phyloP scores from a whole-genome alignment of 345 rosid genomes.

The Eucalyptus tenuipes region DNA sequence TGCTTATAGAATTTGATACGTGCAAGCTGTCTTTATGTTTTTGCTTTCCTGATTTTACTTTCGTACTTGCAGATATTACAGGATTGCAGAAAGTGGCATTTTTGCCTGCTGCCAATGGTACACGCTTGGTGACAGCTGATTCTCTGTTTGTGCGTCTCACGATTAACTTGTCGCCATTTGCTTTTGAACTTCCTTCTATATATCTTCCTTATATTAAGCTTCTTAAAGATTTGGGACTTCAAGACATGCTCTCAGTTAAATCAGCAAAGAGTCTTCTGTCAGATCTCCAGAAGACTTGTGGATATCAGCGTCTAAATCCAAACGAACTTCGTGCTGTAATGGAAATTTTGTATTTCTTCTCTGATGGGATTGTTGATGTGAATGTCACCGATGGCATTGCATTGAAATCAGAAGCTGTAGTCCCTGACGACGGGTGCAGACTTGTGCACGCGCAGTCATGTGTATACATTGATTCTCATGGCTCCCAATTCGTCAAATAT shows the following conservation, averaged over 20 bases:
- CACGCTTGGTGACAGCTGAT: slow-evolving; percentile 67
- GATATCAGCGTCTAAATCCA: slow-evolving; percentile 84
- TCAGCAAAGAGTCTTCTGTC: slow-evolving; percentile 67
- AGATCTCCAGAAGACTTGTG: slow-evolving; percentile 67
- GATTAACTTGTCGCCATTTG: slow-evolving; percentile 81
- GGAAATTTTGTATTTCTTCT: slow-evolving; percentile 68
- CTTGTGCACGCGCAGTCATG: slow-evolving; percentile 74
- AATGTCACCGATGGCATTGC: slow-evolving; percentile 6
- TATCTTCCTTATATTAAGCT: slow-evolving; percentile 72
- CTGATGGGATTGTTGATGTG: slow-evolving; percentile 27
- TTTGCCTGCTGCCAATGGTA: slow-evolving; percentile 90
- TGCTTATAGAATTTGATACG: neutral
- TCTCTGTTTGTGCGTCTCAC: slow-evolving; percentile 72
- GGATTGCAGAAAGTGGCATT: slow-evolving; percentile 73
- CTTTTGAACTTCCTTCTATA: slow-evolving; percentile 73
- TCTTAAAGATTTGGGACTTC: slow-evolving; percentile 85
- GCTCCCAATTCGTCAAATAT: slow-evolving; percentile 56
- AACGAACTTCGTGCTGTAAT: slow-evolving; percentile 92
- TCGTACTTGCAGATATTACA: slow-evolving; percentile 36
- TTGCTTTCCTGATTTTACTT: neutral
- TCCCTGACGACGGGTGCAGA: slow-evolving; percentile 93
- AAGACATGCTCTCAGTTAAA: slow-evolving; percentile 55
- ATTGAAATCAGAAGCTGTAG: slow-evolving; percentile 51
- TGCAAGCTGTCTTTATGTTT: neutral
- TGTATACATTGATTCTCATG: slow-evolving; percentile 69